Evolutionary conservation across 495 filamentous ascomycete species (phyloP), one percentile per base, ranked within the genome.

Genomic region (Aspergillus affinis): DNA sequence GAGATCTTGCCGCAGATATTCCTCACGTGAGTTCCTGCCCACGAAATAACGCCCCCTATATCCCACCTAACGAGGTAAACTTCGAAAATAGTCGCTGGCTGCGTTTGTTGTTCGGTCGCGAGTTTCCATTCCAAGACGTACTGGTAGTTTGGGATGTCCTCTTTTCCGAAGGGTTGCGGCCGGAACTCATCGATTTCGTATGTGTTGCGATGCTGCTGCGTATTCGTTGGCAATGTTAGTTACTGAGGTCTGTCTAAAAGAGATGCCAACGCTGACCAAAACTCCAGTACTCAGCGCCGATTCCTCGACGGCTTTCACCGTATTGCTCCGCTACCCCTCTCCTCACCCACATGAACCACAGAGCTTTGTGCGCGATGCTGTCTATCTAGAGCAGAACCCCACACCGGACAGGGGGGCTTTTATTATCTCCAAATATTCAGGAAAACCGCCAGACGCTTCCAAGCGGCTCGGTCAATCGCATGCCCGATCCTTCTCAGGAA

Each of bases 1-100:
- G 93, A 97, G 52, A 86, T 99, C 61, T 72, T 98, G n/a, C 95
- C 94, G 3, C 94, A 99, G 62, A 89, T 99, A 49, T 99, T 98
- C 69, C 74, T 98, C 32, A 96, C 97, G 89, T 93, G 72, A 75
- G 58, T 69, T 17, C 21, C 20, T 26, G 9, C n/a, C 47, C 47
- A 19, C 18, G 21, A 21, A 48, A 3, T 12, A n/a, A 50, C 18
- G 45, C 54, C 62, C 12, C 15, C 10, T 13, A 13, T 41, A 5
- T 41, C 9, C 36, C 15, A 36, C 60, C 36, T 41, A 41, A 41
- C 36, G 13, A 41, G 15, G 4, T 15, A 15, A n/a, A 45, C 5
- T 17, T 15, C 20, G 19, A 41, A 15, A 19, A 59, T 10, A 95
- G 91, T 63, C 91, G 94, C 51, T 99, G 94, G 94, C 89, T 98